Base-by-base conservation (phyloP, 176 grass and related monocot genomes). In the Eragrostis nindensis region DNA sequence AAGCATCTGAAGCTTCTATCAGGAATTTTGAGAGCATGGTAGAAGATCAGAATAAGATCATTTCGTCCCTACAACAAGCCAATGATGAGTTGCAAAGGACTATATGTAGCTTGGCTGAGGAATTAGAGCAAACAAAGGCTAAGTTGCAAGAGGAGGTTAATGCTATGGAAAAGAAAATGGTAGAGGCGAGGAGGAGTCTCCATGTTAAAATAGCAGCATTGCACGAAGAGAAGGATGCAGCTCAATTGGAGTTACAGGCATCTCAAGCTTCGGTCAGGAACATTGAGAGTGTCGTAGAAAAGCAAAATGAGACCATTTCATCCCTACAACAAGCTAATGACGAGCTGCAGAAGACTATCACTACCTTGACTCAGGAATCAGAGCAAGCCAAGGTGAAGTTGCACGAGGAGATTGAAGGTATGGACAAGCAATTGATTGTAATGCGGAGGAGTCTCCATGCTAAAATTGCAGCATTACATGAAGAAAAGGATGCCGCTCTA, bases 21-120 rank as follows among this genome's bases (percentile, higher is more conserved):
- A 83, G 91, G 26, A 85, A 86, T 65, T 54, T 83, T 74, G 66
- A 66, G 83, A 77, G 56, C 75, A 77, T 86, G 60, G 60, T 91
- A 73, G 81, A 70, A 66, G 22, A 50, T 77, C 59, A 74, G 73
- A 75, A 38, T 38, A 75, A 75, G 77, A n/a, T n/a, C 56, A 63
- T 62, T 60, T 41, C 21, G 60, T 39, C 43, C 38, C 57, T 86
- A 62, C 30, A 82, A 40, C 66, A 40, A 72, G 57, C 67, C n/a
- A 78, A 78, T 59, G 80, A 87, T 66, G 80, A 87, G 3, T 42
- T 83, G 66, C 84, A 86, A 38, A 76, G 71, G 38, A 71, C 12
- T 11, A 82, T 71, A 59, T 39, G 29, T 67, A 73, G 3, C 42
- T 52, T 87, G 25, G 68, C 77, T 24, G 66, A 52, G 56, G 67